Base-by-base conservation (phyloP, 2,329 filamentous ascomycete genomes). In the Fusarium clavum region DNA sequence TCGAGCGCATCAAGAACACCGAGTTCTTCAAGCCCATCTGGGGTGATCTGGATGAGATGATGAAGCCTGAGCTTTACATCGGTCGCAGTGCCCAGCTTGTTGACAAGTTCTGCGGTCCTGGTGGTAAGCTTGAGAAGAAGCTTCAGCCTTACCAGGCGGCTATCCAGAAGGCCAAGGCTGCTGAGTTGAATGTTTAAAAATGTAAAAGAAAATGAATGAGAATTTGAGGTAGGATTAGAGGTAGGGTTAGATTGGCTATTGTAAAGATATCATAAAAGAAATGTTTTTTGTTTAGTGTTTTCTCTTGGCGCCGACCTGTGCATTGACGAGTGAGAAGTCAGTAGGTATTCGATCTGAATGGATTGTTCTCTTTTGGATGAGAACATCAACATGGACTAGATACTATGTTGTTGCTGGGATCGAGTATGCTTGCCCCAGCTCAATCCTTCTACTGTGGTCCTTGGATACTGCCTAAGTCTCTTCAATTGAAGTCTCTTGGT, bases 11-110 rank as follows among this genome's bases (percentile, higher is more conserved):
- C 44, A 61, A 57, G 53, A 69, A 64, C n/a, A 73, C 61, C 0
- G 70, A 69, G n/a, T 73, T 69, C 47, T 73, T 73, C 44, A 55
- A 57, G 38, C 70, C 70, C 0, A 69, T 73, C 29, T 66, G 65
- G 54, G 70, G 24, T 22, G 71, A 73, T 6, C 61, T 73, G 9
- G 71, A 73, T 25, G 49, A 55, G 3, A 63, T 73, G 52, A 63
- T 73, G 25, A 51, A 65, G 32, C 58, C 62, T 4, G 44, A 66
- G 27, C 62, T 70, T 16, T 68, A 74, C 45, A 56, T 64, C 11
- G 71, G 66, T 2, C 69, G 69, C 8, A 71, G 67, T 5, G 46
- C 30, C 6, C 51, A 62, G 27, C 65, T 72, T 29, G 64, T 68
- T 2, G 64, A 71, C 29, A 59, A 66, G 24, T 69, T 61, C 40